These are phyloP conservation scores for Ehretia macrophylla DNA, from an alignment of 257 asterid species.

Conservation along the genomic window DNA sequence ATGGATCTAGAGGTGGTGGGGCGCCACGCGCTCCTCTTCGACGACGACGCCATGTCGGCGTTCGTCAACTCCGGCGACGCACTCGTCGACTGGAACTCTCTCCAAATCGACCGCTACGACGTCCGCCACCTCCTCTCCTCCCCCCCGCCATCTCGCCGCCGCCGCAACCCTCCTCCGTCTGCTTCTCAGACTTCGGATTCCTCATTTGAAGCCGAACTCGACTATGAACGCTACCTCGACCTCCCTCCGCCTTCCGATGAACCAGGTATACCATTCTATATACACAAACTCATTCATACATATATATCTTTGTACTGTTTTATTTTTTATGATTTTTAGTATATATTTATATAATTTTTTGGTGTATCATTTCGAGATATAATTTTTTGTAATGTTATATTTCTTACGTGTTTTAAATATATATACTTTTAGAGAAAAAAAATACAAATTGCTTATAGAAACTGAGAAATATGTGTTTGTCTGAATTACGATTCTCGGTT, in stretches of 20 bases:
- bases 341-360: not conserved
- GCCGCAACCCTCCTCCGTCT: constrained; percentile 25
- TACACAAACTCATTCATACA: not conserved
- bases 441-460: too few relatives aligned
- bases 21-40: constrained; percentile 81
- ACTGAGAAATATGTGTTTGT: too few relatives aligned
- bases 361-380: too few relatives aligned
- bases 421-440: too few relatives aligned
- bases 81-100: constrained; percentile 92
- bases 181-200: constrained; percentile 23
- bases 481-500: too few relatives aligned
- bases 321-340: not conserved
- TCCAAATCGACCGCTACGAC: constrained; percentile 89
- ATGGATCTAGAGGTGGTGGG: constrained; percentile 84
- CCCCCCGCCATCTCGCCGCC: constrained; percentile 77
- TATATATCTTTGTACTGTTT: not conserved
- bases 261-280: constrained; percentile 45
- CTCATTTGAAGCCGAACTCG: constrained; percentile 49
- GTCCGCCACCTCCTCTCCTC: constrained; percentile 88
- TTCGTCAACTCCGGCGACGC: constrained; percentile 87
- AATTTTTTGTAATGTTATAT: too few relatives aligned
- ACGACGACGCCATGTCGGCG: constrained; percentile 77
- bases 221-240: constrained; percentile 77
- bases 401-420: too few relatives aligned
- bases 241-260: constrained; percentile 51